Conservation (phyloP, 768 basidiomycete species). For the Mycena crocata region DNA sequence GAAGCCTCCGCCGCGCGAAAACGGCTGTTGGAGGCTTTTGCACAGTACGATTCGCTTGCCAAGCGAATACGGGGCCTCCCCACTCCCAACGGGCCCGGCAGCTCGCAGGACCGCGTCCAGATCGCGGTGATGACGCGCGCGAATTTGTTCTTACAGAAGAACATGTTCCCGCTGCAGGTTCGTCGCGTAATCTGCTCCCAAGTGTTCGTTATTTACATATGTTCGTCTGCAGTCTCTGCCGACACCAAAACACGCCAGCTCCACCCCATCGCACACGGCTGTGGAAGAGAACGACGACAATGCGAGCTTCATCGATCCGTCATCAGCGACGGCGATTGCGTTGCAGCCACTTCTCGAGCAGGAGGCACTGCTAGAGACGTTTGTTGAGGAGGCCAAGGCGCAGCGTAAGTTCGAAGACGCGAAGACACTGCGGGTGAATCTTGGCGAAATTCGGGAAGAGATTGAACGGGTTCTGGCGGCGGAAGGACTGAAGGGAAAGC, state of each 20-base stretch:
- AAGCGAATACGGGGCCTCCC: conserved; percentile 86
- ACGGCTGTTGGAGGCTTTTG: conserved; percentile 84
- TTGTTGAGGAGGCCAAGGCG: conserved; percentile 89
- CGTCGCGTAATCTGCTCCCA: conserved; percentile 22
- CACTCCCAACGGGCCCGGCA: conserved; percentile 66
- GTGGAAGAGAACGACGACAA: conserved; percentile 31
- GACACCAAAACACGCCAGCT: conserved; percentile 54
- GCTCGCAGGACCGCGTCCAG: conserved; percentile 88
- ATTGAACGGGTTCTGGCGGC: conserved; percentile 73
- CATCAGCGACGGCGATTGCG: conserved; percentile 75
- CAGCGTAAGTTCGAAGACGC: conserved; percentile 97
- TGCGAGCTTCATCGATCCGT: conserved; percentile 62
- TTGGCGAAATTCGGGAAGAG: conserved; percentile 86
- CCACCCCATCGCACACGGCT: conserved; percentile 18
- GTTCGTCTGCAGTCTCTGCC: conserved; percentile 58
- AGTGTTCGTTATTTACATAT: neutral
- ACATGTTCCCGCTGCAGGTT: conserved; percentile 90
- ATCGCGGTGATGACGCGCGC: conserved; percentile 82
- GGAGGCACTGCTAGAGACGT: conserved; percentile 90
- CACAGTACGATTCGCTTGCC: conserved; percentile 88
- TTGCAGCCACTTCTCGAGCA: conserved; percentile 95
- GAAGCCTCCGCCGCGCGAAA: conserved; percentile 82
- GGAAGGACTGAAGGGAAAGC: conserved; percentile 30
- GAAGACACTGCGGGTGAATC: conserved; percentile 81
- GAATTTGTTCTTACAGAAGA: conserved; percentile 84